A percentile compares a stretch with the other conserved stretches of the same genome.
Conservation (phyloP, 1,284 basidiomycete genomes). For the Pseudozyma hubeiensis region DNA sequence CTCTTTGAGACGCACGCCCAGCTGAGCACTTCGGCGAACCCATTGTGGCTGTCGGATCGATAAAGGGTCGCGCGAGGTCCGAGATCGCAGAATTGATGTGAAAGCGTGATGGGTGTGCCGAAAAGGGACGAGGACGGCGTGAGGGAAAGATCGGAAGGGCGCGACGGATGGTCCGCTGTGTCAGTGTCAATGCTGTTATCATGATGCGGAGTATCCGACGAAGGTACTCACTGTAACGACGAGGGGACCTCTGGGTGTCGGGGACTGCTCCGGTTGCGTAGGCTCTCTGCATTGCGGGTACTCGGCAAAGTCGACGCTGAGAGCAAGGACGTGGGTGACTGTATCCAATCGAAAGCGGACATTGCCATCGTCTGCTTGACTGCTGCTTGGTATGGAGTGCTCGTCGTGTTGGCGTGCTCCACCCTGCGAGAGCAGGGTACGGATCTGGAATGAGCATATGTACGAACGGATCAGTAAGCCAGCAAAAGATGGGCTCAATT, state of each 20-base stretch:
- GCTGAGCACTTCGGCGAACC: slow-evolving; percentile 49
- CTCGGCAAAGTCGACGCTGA: slow-evolving; percentile 74
- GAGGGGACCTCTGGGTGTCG: slow-evolving; percentile 13
- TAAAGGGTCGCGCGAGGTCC: slow-evolving; percentile 5
- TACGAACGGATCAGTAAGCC: not conserved
- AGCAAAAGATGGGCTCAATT: not conserved
- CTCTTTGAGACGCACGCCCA: slow-evolving; percentile 50
- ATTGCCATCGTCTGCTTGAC: not conserved
- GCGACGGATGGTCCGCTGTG: not conserved
- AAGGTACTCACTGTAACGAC: slow-evolving; percentile 40
- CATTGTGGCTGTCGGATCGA: slow-evolving; percentile 47
- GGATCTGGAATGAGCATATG: slow-evolving; percentile 15
- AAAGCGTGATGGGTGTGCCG: slow-evolving; percentile 7
- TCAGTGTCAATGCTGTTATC: slow-evolving; percentile 13
- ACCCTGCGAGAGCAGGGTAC: slow-evolving; percentile 10
- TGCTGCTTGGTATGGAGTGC: slow-evolving; percentile 9
- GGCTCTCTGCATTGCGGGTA: slow-evolving; percentile 47
- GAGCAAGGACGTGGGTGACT: slow-evolving; percentile 71
- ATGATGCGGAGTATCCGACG: not conserved
- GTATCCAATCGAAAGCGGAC: slow-evolving; percentile 45
- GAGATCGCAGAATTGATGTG: not conserved
- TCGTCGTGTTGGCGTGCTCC: slow-evolving; percentile 10
- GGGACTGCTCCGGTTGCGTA: slow-evolving; percentile 16
- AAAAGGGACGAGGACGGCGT: slow-evolving; percentile 13
- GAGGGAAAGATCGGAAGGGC: not conserved